Evolutionary conservation across 257 asterid genomes (phyloP).

Genomic region (Striga asiatica): DNA sequence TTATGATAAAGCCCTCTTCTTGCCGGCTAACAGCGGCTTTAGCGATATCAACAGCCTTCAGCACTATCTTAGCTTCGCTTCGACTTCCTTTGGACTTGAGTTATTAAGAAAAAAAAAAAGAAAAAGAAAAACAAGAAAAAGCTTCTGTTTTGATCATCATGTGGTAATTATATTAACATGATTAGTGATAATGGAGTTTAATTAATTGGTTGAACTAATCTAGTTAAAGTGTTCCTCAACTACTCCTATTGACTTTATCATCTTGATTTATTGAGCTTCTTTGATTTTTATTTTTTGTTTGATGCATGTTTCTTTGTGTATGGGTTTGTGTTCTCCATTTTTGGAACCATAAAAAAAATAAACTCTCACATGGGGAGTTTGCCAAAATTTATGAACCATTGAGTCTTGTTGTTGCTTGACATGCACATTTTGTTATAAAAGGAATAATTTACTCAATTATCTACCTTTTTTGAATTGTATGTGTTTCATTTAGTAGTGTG

Average conservation of each 20-base stretch:
- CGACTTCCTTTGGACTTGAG: constrained; percentile 58
- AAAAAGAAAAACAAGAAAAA: too few relatives aligned
- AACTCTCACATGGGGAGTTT: constrained; percentile 12
- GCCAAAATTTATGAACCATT: neutral
- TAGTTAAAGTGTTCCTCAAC: constrained; percentile 11
- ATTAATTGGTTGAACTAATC: too few relatives aligned
- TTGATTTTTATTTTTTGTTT: neutral
- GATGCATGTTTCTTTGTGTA: neutral
- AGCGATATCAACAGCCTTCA: constrained; percentile 39
- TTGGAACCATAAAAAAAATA: neutral
- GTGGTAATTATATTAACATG: neutral
- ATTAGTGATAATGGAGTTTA: neutral
- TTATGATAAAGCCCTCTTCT: constrained; percentile 37
- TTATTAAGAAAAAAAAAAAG: too few relatives aligned
- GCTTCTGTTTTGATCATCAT: neutral
- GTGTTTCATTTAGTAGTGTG: too few relatives aligned
- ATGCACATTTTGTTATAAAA: neutral
- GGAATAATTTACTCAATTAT: neutral
- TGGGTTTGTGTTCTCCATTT: neutral
- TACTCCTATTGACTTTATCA: constrained; percentile 18
- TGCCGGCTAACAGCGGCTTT: constrained; percentile 23
- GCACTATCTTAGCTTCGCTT: constrained; percentile 53
- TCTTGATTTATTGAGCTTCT: neutral
- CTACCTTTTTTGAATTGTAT: neutral
- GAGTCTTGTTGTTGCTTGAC: constrained; percentile 2